Evolutionary conservation across 495 filamentous ascomycete species (phyloP).

Genomic region (Neohortaea acidophila): DNA sequence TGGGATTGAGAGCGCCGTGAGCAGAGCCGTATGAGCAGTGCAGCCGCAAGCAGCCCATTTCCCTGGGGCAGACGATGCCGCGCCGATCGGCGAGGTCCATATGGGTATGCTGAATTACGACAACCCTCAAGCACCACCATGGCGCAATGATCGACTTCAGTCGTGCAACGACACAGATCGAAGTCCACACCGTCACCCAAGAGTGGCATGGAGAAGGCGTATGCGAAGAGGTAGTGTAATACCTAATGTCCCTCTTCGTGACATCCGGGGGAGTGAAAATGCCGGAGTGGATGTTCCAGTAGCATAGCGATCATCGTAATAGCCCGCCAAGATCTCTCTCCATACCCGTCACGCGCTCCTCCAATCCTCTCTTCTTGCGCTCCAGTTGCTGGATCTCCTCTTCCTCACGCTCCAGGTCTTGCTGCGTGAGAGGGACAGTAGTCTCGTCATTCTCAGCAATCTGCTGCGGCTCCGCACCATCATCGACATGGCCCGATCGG

Average conservation of each 20-base stretch:
- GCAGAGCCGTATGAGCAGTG: too few species aligned
- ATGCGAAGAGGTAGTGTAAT: too few species aligned
- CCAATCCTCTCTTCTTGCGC: conserved; percentile 56
- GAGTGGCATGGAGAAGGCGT: too few species aligned
- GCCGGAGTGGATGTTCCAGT: too few species aligned
- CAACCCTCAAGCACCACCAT: too few species aligned
- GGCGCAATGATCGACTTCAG: too few species aligned
- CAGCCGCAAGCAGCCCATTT: background rate
- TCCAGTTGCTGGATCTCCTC: conserved; percentile 67
- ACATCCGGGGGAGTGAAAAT: too few species aligned
- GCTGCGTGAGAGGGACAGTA: conserved; percentile 40
- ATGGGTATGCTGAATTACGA: too few species aligned
- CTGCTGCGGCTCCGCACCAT: conserved; percentile 28
- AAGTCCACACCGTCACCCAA: too few species aligned
- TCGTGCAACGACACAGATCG: too few species aligned
- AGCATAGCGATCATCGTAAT: conserved; percentile 34
- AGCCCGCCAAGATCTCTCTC: conserved; percentile 65
- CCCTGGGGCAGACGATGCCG: background rate
- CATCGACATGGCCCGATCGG: conserved; percentile 22
- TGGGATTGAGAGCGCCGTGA: conserved; percentile 1
- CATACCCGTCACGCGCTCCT: conserved; percentile 64
- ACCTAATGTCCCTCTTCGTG: too few species aligned
- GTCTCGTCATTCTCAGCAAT: conserved; percentile 25
- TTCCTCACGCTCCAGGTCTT: conserved; percentile 61
- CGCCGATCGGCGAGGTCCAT: too few species aligned